Evolutionary conservation across 202 grass and related monocot genomes (phyloP).

Genomic region (Carex arenaria): DNA sequence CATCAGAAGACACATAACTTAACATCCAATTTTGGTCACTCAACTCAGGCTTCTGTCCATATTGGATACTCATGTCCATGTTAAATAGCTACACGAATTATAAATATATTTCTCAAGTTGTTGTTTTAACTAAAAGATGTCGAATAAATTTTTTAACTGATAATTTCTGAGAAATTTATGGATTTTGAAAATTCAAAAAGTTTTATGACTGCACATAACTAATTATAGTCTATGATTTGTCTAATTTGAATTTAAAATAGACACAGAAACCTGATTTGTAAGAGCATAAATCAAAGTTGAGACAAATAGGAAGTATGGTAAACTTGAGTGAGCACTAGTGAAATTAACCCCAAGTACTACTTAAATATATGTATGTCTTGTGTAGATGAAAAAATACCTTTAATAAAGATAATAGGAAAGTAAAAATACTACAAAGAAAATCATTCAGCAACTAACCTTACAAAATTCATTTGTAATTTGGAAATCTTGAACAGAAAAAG

Average conservation of each 20-base stretch:
- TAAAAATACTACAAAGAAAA: conserved; percentile 9
- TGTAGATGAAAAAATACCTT: not conserved
- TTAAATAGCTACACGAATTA: not conserved
- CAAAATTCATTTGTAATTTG: not conserved
- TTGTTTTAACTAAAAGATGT: not conserved
- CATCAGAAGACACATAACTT: not conserved
- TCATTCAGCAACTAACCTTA: not conserved
- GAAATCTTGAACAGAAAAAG: not conserved
- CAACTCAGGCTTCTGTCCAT: not conserved
- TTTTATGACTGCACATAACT: not conserved
- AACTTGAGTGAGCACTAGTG: not conserved
- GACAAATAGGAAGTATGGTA: not conserved
- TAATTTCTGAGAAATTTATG: not conserved
- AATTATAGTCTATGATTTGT: not conserved
- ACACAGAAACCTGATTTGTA: not conserved
- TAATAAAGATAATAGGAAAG: not conserved
- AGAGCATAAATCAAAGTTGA: conserved; percentile 1
- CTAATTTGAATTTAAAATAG: not conserved
- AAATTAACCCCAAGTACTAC: not conserved
- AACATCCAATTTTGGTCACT: not conserved
- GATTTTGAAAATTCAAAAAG: not conserved
- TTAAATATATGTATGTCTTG: not conserved
- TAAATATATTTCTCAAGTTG: not conserved
- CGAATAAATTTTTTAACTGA: not conserved
- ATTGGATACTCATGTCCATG: not conserved